Base-by-base conservation (phyloP, 768 basidiomycete species). In the Boletales sp. region DNA sequence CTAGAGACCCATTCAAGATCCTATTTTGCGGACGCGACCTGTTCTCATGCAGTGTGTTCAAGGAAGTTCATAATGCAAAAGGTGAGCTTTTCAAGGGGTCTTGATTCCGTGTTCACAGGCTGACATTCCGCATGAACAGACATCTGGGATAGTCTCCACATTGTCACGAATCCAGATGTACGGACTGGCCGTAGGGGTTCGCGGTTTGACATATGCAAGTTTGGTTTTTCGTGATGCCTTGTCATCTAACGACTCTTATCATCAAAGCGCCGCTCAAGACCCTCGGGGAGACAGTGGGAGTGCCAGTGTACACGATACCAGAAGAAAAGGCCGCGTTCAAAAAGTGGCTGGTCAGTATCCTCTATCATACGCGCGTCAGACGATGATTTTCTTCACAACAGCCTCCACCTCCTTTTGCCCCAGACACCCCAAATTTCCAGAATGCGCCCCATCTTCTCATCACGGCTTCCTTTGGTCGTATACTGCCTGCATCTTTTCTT, bases 401-500 rank as follows among this genome's bases (percentile, higher is more conserved):
- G 71, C 74, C 63, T 61, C 81, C 65, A 61, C 70, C 60, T 48
- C 68, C 68, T 9, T 76, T 77, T 60, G 31, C 48, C 12, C 28
- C 35, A 18, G 35, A 48, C 5, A n/a, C 38, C 41, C 11, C 48
- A 12, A 32, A 12, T 49, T 42, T 58, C 15, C 66, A 66, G 15
- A 68, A 71, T 34, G 59, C 48, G 4, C 67, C 74, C 12, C 80
- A 87, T 52, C 61, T 94, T 30, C 74, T 96, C 9, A 61, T 97
- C 7, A 93, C 93, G 1, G 90, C 94, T 7, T 95, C 94, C 1
- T 95, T 95, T 55, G 94, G 94, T 1, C 86, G 87, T 41, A 92
- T 94, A 56, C 77, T 97, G 12, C 79, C 90, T 0, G 63, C 72
- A 5, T 60, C 73, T 3, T 71, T 88, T 46, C 79, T 96, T 14